These are phyloP conservation scores for Hyphochytrium catenoides DNA, from an alignment of 352 stramenopile genomes.

Conservation along the genomic window DNA sequence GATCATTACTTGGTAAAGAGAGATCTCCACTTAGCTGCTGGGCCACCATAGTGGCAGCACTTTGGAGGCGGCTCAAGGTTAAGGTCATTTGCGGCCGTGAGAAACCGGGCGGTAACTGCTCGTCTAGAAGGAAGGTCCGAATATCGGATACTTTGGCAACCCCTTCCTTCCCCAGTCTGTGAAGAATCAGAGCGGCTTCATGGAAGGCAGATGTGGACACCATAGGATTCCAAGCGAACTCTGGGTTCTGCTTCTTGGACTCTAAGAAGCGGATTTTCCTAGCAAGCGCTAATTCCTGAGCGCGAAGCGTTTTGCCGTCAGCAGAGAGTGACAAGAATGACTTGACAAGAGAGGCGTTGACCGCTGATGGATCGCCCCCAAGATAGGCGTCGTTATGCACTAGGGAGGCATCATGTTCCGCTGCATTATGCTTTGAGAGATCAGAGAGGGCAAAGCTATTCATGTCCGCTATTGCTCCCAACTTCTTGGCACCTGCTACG, in stretches of 20 bases:
- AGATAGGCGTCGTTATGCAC: constrained; percentile 26
- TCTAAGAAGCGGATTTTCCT: constrained; percentile 18
- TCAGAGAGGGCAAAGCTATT: constrained; percentile 19
- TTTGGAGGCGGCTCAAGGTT: too few species aligned
- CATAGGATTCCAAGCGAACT: constrained; percentile 19
- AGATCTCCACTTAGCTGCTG: too few species aligned
- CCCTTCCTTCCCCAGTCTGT: constrained; percentile 19
- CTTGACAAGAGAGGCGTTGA: constrained; percentile 21
- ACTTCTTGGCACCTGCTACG: not conserved
- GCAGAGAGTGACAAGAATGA: constrained; percentile 14
- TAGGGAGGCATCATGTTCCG: constrained; percentile 42
- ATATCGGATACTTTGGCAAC: constrained; percentile 17
- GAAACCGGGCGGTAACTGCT: constrained; percentile 22
- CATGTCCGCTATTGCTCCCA: constrained; percentile 7
- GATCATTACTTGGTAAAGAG: too few species aligned
- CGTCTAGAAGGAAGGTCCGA: constrained; percentile 20
- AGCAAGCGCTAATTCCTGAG: constrained; percentile 16
- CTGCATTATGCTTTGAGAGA: constrained; percentile 23
- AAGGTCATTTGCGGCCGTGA: constrained; percentile 13
- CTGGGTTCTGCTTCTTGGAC: constrained; percentile 16
- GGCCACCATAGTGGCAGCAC: too few species aligned
- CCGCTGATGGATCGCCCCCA: constrained; percentile 14
- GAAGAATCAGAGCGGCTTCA: constrained; percentile 20
- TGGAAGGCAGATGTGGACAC: constrained; percentile 15
- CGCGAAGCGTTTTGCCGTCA: constrained; percentile 14